Conservation (phyloP, 768 basidiomycete genomes). For the Amanita phalloides region DNA sequence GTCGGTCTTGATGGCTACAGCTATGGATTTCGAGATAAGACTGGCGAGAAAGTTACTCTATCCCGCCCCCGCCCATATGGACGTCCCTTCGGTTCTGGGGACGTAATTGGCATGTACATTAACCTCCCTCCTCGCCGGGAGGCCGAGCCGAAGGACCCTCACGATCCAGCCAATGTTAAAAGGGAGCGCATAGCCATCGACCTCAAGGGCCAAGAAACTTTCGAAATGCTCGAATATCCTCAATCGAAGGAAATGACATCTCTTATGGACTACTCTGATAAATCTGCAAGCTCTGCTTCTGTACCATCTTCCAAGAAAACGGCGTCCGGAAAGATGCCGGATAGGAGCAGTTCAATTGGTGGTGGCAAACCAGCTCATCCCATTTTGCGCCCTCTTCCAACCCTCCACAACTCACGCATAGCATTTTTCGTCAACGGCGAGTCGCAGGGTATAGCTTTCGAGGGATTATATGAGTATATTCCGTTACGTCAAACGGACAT, state of each 20-base stretch:
- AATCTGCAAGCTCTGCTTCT: conserved; percentile 42
- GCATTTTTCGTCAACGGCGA: conserved; percentile 92
- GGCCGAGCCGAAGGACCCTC: conserved; percentile 48
- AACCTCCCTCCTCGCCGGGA: conserved; percentile 63
- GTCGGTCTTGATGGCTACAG: conserved; percentile 91
- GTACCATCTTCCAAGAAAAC: conserved; percentile 59
- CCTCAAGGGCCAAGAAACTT: conserved; percentile 95
- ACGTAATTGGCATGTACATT: conserved; percentile 91
- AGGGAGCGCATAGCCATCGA: conserved; percentile 91
- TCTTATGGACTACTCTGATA: conserved; percentile 70
- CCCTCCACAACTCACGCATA: conserved; percentile 59
- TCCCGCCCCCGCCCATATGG: conserved; percentile 79
- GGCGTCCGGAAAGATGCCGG: conserved; percentile 60
- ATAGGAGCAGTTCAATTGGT: conserved; percentile 32
- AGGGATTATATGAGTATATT: conserved; percentile 82
- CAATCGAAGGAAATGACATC: conserved; percentile 87
- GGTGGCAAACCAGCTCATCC: conserved; percentile 26
- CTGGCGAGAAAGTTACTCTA: conserved; percentile 83
- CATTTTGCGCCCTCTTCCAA: conserved; percentile 56
- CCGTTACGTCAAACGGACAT: conserved; percentile 61
- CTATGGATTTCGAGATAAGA: conserved; percentile 86
- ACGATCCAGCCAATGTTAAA: conserved; percentile 75
- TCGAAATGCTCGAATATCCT: conserved; percentile 86
- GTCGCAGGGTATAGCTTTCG: conserved; percentile 74
- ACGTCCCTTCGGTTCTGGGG: conserved; percentile 61